Percentiles rank a stretch among this genome's conserved stretches.
Conservation (phyloP, 2,329 filamentous ascomycete species). For the Colletotrichum horii region DNA sequence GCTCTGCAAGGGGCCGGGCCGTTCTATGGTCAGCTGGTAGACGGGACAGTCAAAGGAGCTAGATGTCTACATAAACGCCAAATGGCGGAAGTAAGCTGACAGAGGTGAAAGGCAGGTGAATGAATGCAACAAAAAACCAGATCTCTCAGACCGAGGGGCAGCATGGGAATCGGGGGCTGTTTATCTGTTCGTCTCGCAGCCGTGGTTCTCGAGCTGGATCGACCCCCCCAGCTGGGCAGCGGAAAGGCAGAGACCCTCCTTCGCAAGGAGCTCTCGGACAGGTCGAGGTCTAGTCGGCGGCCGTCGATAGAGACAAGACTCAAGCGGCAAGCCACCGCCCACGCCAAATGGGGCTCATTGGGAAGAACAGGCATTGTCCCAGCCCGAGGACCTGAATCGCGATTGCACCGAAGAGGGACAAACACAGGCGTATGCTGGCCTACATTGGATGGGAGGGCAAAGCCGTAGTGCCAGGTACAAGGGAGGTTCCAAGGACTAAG, state of each 20-base stretch:
- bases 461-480: slow-evolving; percentile 12
- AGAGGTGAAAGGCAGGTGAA: neutral
- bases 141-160: neutral
- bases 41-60: neutral
- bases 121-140: neutral
- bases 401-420: neutral
- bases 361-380: slow-evolving; percentile 4
- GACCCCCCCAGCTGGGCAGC: neutral
- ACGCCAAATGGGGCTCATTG: neutral
- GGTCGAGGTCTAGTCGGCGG: slow-evolving; percentile 1
- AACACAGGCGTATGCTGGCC: neutral
- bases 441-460: neutral
- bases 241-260: neutral
- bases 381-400: neutral
- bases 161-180: slow-evolving; percentile 1
- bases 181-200: neutral
- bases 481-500: neutral
- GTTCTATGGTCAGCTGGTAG: neutral
- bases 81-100: neutral
- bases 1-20: neutral
- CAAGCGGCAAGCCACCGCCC: slow-evolving; percentile 3
- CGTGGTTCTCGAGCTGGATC: neutral
- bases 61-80: neutral
- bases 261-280: neutral
- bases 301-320: slow-evolving; percentile 3